Base-by-base conservation (phyloP, 2,329 filamentous ascomycete species). In the Epicoccum sorghinum region DNA sequence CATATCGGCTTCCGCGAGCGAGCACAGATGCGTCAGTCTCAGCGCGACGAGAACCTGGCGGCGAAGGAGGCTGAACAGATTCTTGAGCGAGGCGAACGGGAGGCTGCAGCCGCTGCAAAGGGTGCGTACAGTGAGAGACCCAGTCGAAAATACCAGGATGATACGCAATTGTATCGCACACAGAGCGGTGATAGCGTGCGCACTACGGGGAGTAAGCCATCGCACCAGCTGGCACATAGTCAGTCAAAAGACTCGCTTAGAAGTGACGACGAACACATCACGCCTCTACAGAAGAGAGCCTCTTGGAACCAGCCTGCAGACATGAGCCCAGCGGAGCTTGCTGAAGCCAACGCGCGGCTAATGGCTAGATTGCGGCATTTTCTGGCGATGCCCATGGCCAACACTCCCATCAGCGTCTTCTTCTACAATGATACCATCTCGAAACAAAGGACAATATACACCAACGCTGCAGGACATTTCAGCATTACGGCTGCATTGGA, bases 401-500 rank as follows among this genome's bases (percentile, higher is more conserved):
- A 89, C 45, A 83, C 87, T 18, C 88, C 93, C 0, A 88, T 99
- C 47, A 97, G 92, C 0, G 81, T 96, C 1, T 97, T 98, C 79
- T 98, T 99, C 75, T 99, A 96, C 77, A 95, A 98, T 66, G 86
- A 96, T 12, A 77, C 83, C 3, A 83, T 87, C 45, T 96, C 93
- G 1, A 88, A 92, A 64, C 96, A 93, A 25, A 85, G 89, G 47
- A 96, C 90, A 0, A 86, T 96, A 3, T 83, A 85, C 58, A 99
- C 96, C 0, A 89, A 97, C 67, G 89, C 95, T 29, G 86, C 90
- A 0, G 95, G 95, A 0, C 95, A 99, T 74, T 99, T 99, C 66
- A 83, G 80, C 36, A 80, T 93, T 27, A 85, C 92, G 10, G 91
- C 90, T 6, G 85, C 91, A 0, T 80, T 99, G 30, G 89, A 95